These are phyloP conservation scores for Bolboschoenus planiculmis DNA, from an alignment of 176 grass and related monocot genomes.

Conservation along the genomic window DNA sequence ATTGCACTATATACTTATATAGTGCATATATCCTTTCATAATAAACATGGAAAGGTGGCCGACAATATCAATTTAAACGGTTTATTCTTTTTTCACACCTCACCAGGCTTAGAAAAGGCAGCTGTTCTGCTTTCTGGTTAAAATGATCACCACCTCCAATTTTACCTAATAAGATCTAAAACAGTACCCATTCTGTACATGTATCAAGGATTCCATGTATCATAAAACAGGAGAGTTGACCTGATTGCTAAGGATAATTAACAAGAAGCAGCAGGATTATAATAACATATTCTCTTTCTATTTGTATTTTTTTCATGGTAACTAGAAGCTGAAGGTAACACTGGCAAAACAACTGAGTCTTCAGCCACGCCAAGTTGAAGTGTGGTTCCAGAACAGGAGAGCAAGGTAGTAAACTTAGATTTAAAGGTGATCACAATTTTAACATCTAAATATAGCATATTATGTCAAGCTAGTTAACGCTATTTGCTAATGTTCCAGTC, in stretches of 20 bases:
- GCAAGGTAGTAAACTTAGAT: conserved; percentile 39
- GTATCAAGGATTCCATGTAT: not conserved
- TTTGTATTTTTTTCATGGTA: not conserved
- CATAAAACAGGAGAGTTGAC: not conserved
- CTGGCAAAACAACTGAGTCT: conserved; percentile 60
- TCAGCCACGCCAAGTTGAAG: conserved; percentile 57
- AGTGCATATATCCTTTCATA: not conserved
- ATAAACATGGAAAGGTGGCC: not conserved
- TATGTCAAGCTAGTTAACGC: too few species aligned
- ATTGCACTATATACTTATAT: not conserved
- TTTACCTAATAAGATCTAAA: not conserved
- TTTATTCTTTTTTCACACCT: not conserved
- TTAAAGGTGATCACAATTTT: not conserved
- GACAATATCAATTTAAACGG: not conserved
- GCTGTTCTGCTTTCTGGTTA: not conserved
- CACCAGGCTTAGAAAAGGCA: not conserved
- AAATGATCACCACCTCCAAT: not conserved
- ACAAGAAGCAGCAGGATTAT: not conserved
- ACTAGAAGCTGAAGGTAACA: conserved; percentile 58
- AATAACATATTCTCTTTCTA: not conserved
- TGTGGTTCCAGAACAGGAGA: conserved; percentile 74
- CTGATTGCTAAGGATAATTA: too few species aligned
- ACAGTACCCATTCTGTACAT: not conserved
- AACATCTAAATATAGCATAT: not conserved
- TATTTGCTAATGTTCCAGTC: not conserved